Evolutionary conservation across 1,284 basidiomycete genomes (phyloP), one percentile per base, ranked within the genome.

Genomic region (Cryptococcus sp.): DNA sequence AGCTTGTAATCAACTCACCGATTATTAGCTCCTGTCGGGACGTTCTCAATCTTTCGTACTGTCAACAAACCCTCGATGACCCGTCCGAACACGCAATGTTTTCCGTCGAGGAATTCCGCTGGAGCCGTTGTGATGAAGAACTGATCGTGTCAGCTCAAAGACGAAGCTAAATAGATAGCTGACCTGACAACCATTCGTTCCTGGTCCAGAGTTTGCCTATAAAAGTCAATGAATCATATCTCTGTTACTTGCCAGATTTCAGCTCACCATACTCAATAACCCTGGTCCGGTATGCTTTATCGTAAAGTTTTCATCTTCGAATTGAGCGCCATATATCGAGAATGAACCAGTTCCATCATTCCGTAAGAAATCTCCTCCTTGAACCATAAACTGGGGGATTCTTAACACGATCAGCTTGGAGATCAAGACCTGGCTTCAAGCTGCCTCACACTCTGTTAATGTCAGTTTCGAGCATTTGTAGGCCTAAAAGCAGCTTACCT

Each of bases 41-140:
- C 90, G 63, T 92, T 90, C 79, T 97, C 93, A 57, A 97, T 90
- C 76, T 96, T 97, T 60, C 93, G 83, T 51, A 97, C 81, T 0
- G 89, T 92, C 58, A 94, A 82, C 84, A 94, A 84, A 15, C 90
- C 89, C 56, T 92, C 90, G 59, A 88, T 83, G 36, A 96, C 89
- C 62, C 85, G 86, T 10, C 93, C 93, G 68, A 97, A 97, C 1
- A 96, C 91, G 59, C 90, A 87, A 73, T 97, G 93, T 72, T 96
- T 97, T 52, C 88, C 88, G 70, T 97, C 91, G 43, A 97, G 81
- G 74, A 98, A 98, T 63, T 92, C 89, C 60, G 92, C 94, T 57
- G 89, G 88, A 13, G 87, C 90, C 0, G 90, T 92, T 0, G 95
- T 98, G 68, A 98, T 88, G 81, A 98, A 98, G 81, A 98, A 98